phyloP scores from a whole-genome alignment of 495 filamentous ascomycete genomes.

The Chaetomium tenue region DNA sequence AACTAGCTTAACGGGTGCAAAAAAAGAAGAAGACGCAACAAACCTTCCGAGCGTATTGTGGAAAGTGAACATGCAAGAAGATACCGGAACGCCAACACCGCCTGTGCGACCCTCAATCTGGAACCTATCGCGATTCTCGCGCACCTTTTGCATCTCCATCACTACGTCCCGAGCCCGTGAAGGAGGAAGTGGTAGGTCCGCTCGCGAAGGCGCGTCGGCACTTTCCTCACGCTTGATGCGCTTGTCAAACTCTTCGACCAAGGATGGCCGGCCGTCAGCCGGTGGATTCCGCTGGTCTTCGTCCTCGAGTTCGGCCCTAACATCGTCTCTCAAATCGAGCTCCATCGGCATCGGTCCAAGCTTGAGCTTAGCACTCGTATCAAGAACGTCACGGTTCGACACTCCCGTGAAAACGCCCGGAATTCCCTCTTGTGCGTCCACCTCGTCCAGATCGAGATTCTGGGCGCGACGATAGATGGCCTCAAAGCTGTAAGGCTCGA shows the following conservation, averaged over 20 bases:
- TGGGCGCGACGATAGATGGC: slow-evolving; percentile 65
- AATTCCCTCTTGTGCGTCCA: slow-evolving; percentile 88
- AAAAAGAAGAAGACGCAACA: slow-evolving; percentile 28
- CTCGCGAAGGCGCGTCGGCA: slow-evolving; percentile 73
- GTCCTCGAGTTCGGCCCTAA: slow-evolving; percentile 77
- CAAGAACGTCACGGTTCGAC: slow-evolving; percentile 66
- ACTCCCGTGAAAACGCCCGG: slow-evolving; percentile 86
- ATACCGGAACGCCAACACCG: slow-evolving; percentile 74
- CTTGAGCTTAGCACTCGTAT: slow-evolving; percentile 57
- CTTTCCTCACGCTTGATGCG: slow-evolving; percentile 87
- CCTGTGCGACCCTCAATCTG: slow-evolving; percentile 76
- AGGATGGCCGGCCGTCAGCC: slow-evolving; percentile 57
- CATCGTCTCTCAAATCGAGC: slow-evolving; percentile 69
- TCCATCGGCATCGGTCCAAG: slow-evolving; percentile 83
- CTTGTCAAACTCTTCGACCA: slow-evolving; percentile 75
- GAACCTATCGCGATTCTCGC: slow-evolving; percentile 87
- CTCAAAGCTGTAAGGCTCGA: slow-evolving; percentile 77
- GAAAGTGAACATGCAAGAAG: slow-evolving; percentile 93
- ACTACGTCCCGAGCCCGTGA: slow-evolving; percentile 83
- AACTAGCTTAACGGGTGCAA: not conserved
- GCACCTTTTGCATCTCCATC: slow-evolving; percentile 92
- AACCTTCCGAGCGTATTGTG: slow-evolving; percentile 92
- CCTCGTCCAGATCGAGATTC: slow-evolving; percentile 58
- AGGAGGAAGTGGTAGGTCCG: slow-evolving; percentile 78
- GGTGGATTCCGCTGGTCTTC: slow-evolving; percentile 73